phyloP scores from a whole-genome alignment of 1,284 basidiomycete genomes.

The Papiliotrema nemorosa region DNA sequence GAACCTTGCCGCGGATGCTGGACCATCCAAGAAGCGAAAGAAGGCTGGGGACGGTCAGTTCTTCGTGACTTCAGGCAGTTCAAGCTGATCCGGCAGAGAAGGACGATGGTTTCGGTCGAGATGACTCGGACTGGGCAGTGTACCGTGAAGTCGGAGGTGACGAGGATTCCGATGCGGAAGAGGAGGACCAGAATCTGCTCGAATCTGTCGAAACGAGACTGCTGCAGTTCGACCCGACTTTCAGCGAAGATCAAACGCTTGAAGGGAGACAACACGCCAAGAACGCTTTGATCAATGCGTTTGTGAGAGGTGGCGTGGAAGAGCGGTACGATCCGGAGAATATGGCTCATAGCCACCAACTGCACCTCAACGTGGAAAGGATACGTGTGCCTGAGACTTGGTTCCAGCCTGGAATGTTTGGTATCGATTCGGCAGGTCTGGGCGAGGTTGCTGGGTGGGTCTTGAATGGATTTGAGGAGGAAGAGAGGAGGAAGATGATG shows the following conservation, averaged over 20 bases:
- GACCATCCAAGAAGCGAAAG: conserved; percentile 65
- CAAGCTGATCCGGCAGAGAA: conserved; percentile 49
- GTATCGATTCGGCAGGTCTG: conserved; percentile 89
- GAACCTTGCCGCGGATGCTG: conserved; percentile 78
- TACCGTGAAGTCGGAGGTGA: conserved; percentile 92
- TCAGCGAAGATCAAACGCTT: conserved; percentile 77
- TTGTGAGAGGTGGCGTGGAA: conserved; percentile 60
- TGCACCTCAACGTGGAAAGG: conserved; percentile 91
- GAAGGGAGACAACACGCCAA: conserved; percentile 70
- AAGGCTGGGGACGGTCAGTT: conserved; percentile 70
- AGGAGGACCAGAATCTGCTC: conserved; percentile 77
- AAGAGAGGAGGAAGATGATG: conserved; percentile 54
- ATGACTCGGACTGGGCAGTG: conserved; percentile 96
- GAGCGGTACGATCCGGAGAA: conserved; percentile 57
- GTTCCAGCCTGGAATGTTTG: conserved; percentile 90
- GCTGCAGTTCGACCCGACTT: conserved; percentile 75
- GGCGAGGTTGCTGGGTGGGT: conserved; percentile 86
- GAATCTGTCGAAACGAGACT: conserved; percentile 75
- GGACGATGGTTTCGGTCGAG: conserved; percentile 88
- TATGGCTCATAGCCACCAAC: conserved; percentile 63
- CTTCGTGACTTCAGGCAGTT: no score
- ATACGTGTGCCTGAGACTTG: conserved; percentile 90
- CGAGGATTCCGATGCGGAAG: conserved; percentile 90
- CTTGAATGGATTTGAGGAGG: conserved; percentile 70
- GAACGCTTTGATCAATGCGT: conserved; percentile 79